phyloP scores from a whole-genome alignment of 2,329 filamentous ascomycete genomes.

The Fusarium continuum region DNA sequence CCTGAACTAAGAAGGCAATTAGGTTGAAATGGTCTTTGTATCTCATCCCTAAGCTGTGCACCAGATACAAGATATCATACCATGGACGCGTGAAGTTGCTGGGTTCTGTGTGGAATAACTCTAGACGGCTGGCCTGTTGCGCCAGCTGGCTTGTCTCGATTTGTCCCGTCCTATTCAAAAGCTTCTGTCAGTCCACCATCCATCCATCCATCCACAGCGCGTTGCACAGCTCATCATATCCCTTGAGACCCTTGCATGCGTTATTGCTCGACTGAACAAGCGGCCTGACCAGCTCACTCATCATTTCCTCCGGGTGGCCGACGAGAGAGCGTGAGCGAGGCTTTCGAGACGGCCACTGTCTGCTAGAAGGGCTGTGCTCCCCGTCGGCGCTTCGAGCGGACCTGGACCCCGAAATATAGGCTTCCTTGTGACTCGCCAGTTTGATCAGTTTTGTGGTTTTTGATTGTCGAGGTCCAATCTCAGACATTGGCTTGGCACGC shows the following conservation, averaged over 20 bases:
- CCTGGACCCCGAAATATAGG: conserved; percentile 23
- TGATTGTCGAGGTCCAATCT: conserved; percentile 28
- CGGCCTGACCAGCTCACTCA: conserved; percentile 29
- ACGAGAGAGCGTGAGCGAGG: conserved; percentile 13
- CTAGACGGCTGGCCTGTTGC: conserved; percentile 20
- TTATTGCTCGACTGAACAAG: conserved; percentile 18
- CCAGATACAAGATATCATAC: conserved; percentile 23
- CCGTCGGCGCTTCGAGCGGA: conserved; percentile 24
- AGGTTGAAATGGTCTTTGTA: conserved; percentile 12
- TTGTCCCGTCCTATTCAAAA: conserved; percentile 26
- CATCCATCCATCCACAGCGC: too few species aligned
- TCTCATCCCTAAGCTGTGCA: conserved; percentile 10
- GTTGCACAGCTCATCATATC: conserved; percentile 13
- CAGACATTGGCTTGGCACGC: conserved; percentile 32
- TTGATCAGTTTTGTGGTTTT: conserved; percentile 29
- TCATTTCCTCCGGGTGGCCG: conserved; percentile 21
- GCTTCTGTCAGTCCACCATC: conserved; percentile 17
- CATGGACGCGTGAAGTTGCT: conserved; percentile 20
- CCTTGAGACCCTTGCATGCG: conserved; percentile 29
- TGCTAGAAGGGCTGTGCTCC: conserved; percentile 25
- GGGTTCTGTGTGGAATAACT: conserved; percentile 34
- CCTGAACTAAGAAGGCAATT: conserved; percentile 4
- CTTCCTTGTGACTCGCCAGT: conserved; percentile 33
- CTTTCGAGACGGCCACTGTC: conserved; percentile 8
- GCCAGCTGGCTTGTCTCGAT: conserved; percentile 40